Evolutionary conservation across 805 yeast species (phyloP).

Genomic region (Zygotorulaspora chibaensis): DNA sequence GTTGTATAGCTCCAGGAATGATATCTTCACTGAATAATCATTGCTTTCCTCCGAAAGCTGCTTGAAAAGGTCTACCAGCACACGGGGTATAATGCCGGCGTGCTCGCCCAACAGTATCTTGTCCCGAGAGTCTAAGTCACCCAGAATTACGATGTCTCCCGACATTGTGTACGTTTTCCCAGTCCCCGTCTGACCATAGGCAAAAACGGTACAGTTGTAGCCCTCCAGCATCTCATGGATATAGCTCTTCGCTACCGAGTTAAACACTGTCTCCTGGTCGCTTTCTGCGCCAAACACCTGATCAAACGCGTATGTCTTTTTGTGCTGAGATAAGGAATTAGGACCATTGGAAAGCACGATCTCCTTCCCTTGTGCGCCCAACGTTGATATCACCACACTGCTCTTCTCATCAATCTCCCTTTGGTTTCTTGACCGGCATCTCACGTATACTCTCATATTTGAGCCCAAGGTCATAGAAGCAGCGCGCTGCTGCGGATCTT

Average conservation of each 20-base stretch:
- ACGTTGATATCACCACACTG: conserved; percentile 51
- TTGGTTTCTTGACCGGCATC: conserved; percentile 54
- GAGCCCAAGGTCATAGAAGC: conserved; percentile 7
- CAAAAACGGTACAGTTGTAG: conserved; percentile 73
- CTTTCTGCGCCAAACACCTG: conserved; percentile 78
- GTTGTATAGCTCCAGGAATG: conserved; percentile 77
- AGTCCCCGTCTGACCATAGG: conserved; percentile 87
- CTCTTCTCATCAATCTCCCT: conserved; percentile 52
- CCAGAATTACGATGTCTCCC: conserved; percentile 53
- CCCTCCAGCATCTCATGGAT: conserved; percentile 64
- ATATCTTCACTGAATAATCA: conserved; percentile 62
- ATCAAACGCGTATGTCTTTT: conserved; percentile 64
- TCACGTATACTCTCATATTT: conserved; percentile 52
- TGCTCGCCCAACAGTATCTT: conserved; percentile 36
- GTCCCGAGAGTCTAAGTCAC: conserved; percentile 28
- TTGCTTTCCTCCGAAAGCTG: conserved; percentile 38
- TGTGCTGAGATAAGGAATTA: conserved; percentile 19
- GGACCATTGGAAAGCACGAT: conserved; percentile 38
- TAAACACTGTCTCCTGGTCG: conserved; percentile 64
- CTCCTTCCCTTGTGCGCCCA: conserved; percentile 44
- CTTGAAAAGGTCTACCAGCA: conserved; percentile 51
- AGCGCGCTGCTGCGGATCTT: neutral
- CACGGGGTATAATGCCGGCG: conserved; percentile 64
- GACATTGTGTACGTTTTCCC: conserved; percentile 77
- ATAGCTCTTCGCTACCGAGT: conserved; percentile 54